Base-by-base conservation (phyloP, 495 filamentous ascomycete species). In the Penicillium parvum region DNA sequence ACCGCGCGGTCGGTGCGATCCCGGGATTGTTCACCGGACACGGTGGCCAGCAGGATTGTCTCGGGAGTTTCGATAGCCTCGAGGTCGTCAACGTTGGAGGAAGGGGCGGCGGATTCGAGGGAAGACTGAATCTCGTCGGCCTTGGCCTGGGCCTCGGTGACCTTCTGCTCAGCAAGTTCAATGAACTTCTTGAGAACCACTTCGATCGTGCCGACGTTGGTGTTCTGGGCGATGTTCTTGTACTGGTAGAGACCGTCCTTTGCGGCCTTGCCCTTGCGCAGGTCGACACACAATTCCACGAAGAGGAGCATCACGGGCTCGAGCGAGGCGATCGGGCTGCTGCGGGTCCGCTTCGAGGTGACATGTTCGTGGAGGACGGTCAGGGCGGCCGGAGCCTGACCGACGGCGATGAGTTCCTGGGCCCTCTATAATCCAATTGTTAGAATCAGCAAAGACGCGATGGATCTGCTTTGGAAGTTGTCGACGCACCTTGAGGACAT, bases 181-280 rank as follows among this genome's bases (percentile, higher is more conserved):
- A 97, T 97, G 69, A 98, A 98, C 55, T 83, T 89, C 69, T 94
- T 94, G 45, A 97, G 80, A 34, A 98, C 94, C 40, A 94, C 66
- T 82, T 98, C 92, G 65, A 98, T 98, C 25, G 94, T 97, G 53
- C 82, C 89, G 40, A 98, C 90, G 57, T 96, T 98, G 52, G 91
- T 96, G 71, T 97, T 98, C 69, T 98, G 92, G 34, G 88, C 87
- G 52, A 95, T 96, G 64, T 98, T 98, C 78, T 98, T 98, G 79
- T 98, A 98, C 57, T 96, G 90, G 60, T 97, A 98, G 20, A 98
- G 76, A 37, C 92, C 92, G 76, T 98, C 92, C 75, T 98, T 98
- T 66, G 92, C 92, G 20, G 90, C 77, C 68, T 97, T 98, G 45
- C 91, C 92, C 68, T 96, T 97, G 70, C 90, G 85, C 55, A 96